Conservation (phyloP, 2,329 filamentous ascomycete genomes). For the Colletotrichum sidae region DNA sequence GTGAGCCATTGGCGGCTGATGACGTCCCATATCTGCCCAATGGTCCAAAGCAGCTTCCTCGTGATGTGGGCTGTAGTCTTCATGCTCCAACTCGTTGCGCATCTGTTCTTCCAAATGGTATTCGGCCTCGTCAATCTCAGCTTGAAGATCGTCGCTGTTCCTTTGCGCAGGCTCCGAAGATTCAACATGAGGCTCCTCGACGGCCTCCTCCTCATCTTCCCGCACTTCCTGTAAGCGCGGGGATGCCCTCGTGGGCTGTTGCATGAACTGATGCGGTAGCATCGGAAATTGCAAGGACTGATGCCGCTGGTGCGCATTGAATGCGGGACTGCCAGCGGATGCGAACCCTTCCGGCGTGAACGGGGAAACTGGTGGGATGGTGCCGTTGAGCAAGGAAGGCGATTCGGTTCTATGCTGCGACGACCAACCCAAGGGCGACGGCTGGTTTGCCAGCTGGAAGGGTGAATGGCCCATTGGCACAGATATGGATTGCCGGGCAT, state of each 20-base stretch:
- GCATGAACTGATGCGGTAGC: constrained; percentile 66
- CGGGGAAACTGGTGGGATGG: constrained; percentile 75
- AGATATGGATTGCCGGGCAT: constrained; percentile 79
- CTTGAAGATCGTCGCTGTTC: constrained; percentile 78
- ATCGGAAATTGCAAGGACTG: constrained; percentile 70
- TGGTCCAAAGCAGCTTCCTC: constrained; percentile 45
- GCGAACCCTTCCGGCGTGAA: constrained; percentile 65
- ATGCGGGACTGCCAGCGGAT: constrained; percentile 52
- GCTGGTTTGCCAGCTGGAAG: constrained; percentile 73
- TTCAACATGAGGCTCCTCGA: constrained; percentile 64
- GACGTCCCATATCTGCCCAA: constrained; percentile 13
- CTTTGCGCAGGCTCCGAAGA: constrained; percentile 62
- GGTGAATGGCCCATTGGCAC: constrained; percentile 73
- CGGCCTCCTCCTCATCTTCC: constrained; percentile 77
- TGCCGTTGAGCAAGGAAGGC: constrained; percentile 68
- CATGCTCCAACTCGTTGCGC: constrained; percentile 81
- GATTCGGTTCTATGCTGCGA: constrained; percentile 72
- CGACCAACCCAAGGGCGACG: constrained; percentile 70
- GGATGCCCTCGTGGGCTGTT: constrained; percentile 65
- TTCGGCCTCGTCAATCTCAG: constrained; percentile 86
- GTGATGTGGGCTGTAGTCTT: constrained; percentile 77
- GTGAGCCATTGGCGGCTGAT: constrained; percentile 46
- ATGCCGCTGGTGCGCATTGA: constrained; percentile 65
- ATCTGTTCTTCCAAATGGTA: constrained; percentile 86
- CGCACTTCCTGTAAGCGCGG: constrained; percentile 77